Conservation (phyloP, 352 stramenopile genomes). For the Globisporangium uncinulatum region DNA sequence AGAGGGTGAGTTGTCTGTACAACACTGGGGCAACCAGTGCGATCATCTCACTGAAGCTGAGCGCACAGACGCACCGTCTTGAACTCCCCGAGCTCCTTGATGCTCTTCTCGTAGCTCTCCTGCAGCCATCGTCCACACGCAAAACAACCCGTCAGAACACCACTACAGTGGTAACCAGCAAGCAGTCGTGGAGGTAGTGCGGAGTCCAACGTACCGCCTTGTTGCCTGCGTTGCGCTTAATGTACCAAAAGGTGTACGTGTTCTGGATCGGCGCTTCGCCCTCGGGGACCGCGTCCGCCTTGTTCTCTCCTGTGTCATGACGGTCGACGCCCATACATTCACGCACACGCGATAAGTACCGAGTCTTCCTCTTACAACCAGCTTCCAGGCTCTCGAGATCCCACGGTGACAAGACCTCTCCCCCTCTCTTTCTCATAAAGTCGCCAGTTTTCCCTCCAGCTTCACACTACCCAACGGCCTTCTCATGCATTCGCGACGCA, state of each 20-base stretch:
- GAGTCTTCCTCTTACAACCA: no score
- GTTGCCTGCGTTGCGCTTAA: slow-evolving; percentile 81
- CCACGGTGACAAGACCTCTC: no score
- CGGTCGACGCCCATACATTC: not conserved
- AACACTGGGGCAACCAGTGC: no score
- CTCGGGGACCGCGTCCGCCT: slow-evolving; percentile 16
- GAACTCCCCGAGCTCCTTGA: slow-evolving; percentile 91
- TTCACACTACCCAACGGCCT: no score
- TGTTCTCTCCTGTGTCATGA: slow-evolving; percentile 21
- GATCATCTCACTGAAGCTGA: no score
- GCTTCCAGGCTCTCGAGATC: no score
- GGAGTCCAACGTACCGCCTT: slow-evolving; percentile 44
- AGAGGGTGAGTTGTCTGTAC: not conserved
- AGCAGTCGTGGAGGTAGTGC: not conserved
- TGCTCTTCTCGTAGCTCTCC: slow-evolving; percentile 93
- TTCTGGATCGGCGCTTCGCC: slow-evolving; percentile 81
- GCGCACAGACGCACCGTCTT: slow-evolving; percentile 77
- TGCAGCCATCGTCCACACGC: slow-evolving; percentile 13
- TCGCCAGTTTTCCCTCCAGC: no score
- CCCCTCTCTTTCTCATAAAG: no score
- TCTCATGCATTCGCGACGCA: no score
- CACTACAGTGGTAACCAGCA: no score
- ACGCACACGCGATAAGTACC: not conserved
- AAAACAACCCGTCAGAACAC: no score
- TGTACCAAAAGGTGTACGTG: slow-evolving; percentile 88